A percentile compares a stretch with the other conserved stretches of the same genome.
These are phyloP conservation scores for Nicotiana sylvestris DNA, from an alignment of 257 asterid genomes.

Conservation along the genomic window DNA sequence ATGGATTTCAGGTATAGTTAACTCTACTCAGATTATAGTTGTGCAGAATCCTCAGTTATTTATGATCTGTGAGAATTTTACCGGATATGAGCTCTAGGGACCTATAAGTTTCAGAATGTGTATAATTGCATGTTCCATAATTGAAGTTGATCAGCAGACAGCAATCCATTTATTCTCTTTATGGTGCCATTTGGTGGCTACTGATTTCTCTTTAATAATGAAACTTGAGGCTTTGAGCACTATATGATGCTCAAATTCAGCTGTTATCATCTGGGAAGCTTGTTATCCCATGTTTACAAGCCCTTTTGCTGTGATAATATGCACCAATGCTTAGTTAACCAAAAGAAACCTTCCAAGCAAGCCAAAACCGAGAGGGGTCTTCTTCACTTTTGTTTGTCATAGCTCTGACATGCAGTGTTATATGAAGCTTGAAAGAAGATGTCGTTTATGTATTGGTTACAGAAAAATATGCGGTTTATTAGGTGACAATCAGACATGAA, in stretches of 20 bases:
- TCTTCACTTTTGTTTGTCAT: not conserved
- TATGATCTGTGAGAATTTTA: not conserved
- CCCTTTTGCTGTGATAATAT: not conserved
- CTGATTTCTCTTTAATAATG: not conserved
- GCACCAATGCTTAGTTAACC: not conserved
- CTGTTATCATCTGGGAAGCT: not conserved
- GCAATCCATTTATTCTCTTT: not conserved
- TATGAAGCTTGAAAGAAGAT: not conserved
- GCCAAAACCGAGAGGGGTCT: not conserved
- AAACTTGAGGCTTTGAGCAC: not conserved
- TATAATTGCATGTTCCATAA: not conserved
- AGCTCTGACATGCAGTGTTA: not conserved
- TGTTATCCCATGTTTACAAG: not conserved
- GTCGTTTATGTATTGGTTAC: not conserved
- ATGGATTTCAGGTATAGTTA: slow-evolving; percentile 83
- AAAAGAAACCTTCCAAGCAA: not conserved
- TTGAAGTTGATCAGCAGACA: not conserved
- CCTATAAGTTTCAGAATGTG: not conserved
- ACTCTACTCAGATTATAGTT: not conserved
- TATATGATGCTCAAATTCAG: not conserved
- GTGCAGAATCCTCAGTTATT: not conserved
- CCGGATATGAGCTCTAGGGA: not conserved
- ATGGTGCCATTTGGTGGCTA: not conserved
- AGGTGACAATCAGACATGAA: not conserved
- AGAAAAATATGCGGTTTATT: no score